Evolutionary conservation across 352 stramenopile genomes (phyloP).

Genomic region (Hyaloperonospora arabidopsidis): DNA sequence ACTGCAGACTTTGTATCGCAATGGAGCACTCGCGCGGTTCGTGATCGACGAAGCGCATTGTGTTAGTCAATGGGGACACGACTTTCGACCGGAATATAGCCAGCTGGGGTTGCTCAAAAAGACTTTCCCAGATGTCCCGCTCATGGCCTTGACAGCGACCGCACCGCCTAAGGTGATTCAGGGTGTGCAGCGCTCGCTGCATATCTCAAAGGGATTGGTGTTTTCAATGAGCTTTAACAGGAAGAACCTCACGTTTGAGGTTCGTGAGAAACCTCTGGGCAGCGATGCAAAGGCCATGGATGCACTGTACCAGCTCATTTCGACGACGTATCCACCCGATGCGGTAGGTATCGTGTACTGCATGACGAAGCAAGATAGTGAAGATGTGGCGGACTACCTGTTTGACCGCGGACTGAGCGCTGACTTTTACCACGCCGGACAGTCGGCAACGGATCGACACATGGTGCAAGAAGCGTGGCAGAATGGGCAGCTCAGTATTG

Average conservation of each 20-base stretch:
- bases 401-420: slow-evolving; percentile 80
- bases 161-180: slow-evolving; percentile 78
- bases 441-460: slow-evolving; percentile 68
- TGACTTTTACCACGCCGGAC: slow-evolving; percentile 88
- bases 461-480: slow-evolving; percentile 76
- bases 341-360: slow-evolving; percentile 91
- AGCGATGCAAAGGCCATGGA: slow-evolving; percentile 46
- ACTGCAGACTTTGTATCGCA: slow-evolving; percentile 29
- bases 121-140: slow-evolving; percentile 83
- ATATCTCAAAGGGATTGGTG: slow-evolving; percentile 45
- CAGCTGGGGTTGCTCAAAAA: slow-evolving; percentile 86
- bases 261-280: slow-evolving; percentile 59
- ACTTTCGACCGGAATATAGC: slow-evolving; percentile 89
- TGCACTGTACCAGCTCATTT: slow-evolving; percentile 44
- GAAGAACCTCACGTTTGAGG: slow-evolving; percentile 89
- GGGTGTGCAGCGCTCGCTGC: slow-evolving; percentile 65
- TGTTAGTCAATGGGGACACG: slow-evolving; percentile 60
- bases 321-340: slow-evolving; percentile 34
- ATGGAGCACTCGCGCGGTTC: slow-evolving; percentile 37
- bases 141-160: slow-evolving; percentile 90
- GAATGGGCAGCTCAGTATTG: slow-evolving; percentile 75
- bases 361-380: slow-evolving; percentile 89
- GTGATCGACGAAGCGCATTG: too few species aligned
- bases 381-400: slow-evolving; percentile 87
- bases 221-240: slow-evolving; percentile 91